These are phyloP conservation scores for Panicum hallii DNA, from an alignment of 202 grass and related monocot species.

Conservation along the genomic window DNA sequence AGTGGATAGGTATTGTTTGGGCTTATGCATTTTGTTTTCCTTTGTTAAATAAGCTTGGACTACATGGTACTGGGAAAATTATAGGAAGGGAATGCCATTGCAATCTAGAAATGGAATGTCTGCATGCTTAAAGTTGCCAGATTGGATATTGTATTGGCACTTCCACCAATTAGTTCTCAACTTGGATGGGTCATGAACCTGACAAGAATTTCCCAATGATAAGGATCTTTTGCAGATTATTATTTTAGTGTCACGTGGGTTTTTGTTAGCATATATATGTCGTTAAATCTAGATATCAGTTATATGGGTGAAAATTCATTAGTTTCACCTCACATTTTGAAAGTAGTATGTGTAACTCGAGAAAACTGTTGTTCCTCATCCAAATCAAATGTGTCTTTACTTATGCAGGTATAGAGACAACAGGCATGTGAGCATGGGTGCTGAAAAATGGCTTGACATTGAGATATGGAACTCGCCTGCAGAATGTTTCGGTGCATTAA, in stretches of 20 bases:
- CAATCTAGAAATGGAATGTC: not conserved
- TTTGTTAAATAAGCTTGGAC: constrained; percentile 7
- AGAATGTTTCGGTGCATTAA: constrained; percentile 79
- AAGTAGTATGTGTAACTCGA: constrained; percentile 4
- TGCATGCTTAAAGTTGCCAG: not conserved
- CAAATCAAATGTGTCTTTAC: constrained; percentile 17
- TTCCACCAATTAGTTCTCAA: not conserved
- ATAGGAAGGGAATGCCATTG: not conserved
- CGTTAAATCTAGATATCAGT: not conserved
- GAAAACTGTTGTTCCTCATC: not conserved
- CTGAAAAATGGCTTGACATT: constrained; percentile 98
- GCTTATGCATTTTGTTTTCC: not conserved
- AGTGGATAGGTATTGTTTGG: not conserved
- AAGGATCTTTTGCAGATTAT: not conserved
- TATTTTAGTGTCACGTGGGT: not conserved
- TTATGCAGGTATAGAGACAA: constrained; percentile 91
- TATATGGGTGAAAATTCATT: constrained; percentile 10
- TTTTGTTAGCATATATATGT: not conserved
- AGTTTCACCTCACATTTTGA: constrained; percentile 25
- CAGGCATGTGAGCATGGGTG: constrained; percentile 99
- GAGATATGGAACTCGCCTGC: constrained; percentile 87
- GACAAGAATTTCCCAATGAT: not conserved
- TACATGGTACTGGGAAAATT: not conserved
- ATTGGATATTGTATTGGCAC: constrained; percentile 15
- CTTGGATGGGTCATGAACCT: not conserved